Conservation (phyloP, 495 filamentous ascomycete genomes). For the Acidomyces sp. region DNA sequence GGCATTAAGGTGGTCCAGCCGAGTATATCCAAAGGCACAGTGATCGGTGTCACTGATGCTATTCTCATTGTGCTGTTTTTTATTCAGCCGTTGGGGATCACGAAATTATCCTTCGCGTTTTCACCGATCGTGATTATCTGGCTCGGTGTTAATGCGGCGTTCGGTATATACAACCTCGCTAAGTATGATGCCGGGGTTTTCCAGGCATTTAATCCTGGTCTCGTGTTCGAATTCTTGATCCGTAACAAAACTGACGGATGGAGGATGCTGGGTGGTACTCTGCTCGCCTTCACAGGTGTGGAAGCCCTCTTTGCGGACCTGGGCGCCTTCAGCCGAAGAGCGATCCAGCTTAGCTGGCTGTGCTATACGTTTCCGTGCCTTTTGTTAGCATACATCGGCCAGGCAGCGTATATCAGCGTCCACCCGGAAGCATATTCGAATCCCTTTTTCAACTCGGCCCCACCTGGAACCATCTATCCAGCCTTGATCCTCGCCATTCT, state of each 20-base stretch:
- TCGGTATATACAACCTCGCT: slow-evolving; percentile 48
- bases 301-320: slow-evolving; percentile 64
- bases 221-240: slow-evolving; percentile 17
- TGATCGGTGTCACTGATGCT: slow-evolving; percentile 54
- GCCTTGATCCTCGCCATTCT: slow-evolving; percentile 51
- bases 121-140: slow-evolving; percentile 63
- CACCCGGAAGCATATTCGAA: slow-evolving; percentile 49
- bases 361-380: slow-evolving; percentile 52
- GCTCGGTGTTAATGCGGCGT: slow-evolving; percentile 52
- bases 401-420: slow-evolving; percentile 54
- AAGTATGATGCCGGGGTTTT: slow-evolving; percentile 14
- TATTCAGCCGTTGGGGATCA: slow-evolving; percentile 57
- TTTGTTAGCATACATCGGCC: slow-evolving; percentile 54
- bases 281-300: slow-evolving; percentile 61
- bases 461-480: slow-evolving; percentile 51
- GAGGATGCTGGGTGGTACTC: slow-evolving; percentile 51
- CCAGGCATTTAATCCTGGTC: slow-evolving; percentile 19
- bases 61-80: slow-evolving; percentile 56
- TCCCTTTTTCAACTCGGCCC: slow-evolving; percentile 54
- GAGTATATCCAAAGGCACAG: slow-evolving; percentile 38
- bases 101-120: slow-evolving; percentile 48
- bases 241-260: slow-evolving; percentile 40
- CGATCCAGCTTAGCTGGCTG: slow-evolving; percentile 56
- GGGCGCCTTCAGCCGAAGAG: slow-evolving; percentile 48
- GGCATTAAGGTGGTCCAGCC: slow-evolving; percentile 41